Evolutionary conservation across 352 stramenopile species (phyloP).

Genomic region (Phytophthora macrochlamydospora): DNA sequence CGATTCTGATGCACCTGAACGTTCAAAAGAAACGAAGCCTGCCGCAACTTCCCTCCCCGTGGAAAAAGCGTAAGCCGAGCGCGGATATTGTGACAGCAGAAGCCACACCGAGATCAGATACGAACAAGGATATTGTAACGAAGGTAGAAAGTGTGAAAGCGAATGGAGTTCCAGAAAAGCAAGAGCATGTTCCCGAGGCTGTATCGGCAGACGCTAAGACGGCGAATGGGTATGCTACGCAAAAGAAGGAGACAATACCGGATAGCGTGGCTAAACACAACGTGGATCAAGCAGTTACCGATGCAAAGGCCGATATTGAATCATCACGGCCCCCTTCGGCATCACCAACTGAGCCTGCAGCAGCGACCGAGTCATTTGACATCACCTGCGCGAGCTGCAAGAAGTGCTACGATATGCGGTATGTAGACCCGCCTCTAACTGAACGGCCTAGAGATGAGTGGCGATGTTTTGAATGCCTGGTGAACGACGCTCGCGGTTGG

Average conservation of each 20-base stretch:
- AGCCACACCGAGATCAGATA: constrained; percentile 1
- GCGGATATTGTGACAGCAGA: constrained; percentile 5
- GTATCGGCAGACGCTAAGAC: constrained; percentile 2
- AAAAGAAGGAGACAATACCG: background rate
- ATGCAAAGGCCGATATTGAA: constrained; percentile 4
- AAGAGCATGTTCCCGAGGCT: constrained; percentile 3
- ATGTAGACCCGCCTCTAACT: constrained; percentile 80
- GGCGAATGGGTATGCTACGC: background rate
- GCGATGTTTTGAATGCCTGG: constrained; percentile 88
- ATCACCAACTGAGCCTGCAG: constrained; percentile 33
- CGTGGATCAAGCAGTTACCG: constrained; percentile 5
- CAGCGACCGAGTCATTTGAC: constrained; percentile 61
- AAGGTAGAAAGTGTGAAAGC: constrained; percentile 1
- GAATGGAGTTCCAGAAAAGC: constrained; percentile 4
- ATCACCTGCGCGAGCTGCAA: constrained; percentile 82
- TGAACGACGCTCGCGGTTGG: constrained; percentile 87
- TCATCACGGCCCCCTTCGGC: constrained; percentile 10
- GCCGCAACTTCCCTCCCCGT: constrained; percentile 7
- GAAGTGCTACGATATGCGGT: constrained; percentile 85
- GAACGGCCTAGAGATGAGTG: constrained; percentile 79
- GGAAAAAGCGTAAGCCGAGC: constrained; percentile 28
- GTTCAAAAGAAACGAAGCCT: constrained; percentile 5
- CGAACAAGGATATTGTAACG: background rate
- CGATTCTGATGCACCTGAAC: constrained; percentile 28
- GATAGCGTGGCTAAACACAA: background rate